Evolutionary conservation across 2,329 filamentous ascomycete genomes (phyloP).

Genomic region (Botryotinia globosa): DNA sequence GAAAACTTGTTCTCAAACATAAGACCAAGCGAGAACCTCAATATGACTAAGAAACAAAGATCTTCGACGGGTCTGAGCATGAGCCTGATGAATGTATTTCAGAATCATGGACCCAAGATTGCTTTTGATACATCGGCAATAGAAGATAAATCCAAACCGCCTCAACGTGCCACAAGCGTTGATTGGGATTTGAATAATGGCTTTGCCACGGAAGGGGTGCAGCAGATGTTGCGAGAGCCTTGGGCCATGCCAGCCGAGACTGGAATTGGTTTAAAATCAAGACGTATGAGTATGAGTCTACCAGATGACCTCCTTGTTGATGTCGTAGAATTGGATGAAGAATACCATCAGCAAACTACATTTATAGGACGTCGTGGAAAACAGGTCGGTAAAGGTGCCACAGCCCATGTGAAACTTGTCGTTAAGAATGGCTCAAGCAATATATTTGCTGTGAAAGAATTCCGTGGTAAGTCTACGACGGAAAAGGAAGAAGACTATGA

Average conservation of each 20-base stretch:
- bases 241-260: conserved; percentile 64
- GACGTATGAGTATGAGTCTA: conserved; percentile 71
- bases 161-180: conserved; percentile 31
- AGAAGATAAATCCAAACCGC: conserved; percentile 7
- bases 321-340: conserved; percentile 63
- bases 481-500: conserved; percentile 75
- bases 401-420: conserved; percentile 81
- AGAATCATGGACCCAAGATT: conserved; percentile 25
- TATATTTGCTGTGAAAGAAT: conserved; percentile 84
- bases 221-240: conserved; percentile 43
- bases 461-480: conserved; percentile 66
- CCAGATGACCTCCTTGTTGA: conserved; percentile 74
- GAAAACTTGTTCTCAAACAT: conserved; percentile 5
- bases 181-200: conserved; percentile 26
- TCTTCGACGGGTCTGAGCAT: conserved; percentile 33
- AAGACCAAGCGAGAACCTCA: conserved; percentile 39
- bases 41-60: conserved; percentile 49
- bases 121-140: conserved; percentile 25
- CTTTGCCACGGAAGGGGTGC: conserved; percentile 25
- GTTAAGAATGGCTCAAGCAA: conserved; percentile 62
- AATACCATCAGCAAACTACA: conserved; percentile 69
- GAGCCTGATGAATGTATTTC: conserved; percentile 29
- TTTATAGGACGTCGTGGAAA: conserved; percentile 71
- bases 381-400: conserved; percentile 76
- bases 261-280: conserved; percentile 73